A percentile compares a stretch with the other conserved stretches of the same genome.
These are phyloP conservation scores for Alternaria sp. DNA, from an alignment of 2,329 filamentous ascomycete genomes.

Conservation along the genomic window DNA sequence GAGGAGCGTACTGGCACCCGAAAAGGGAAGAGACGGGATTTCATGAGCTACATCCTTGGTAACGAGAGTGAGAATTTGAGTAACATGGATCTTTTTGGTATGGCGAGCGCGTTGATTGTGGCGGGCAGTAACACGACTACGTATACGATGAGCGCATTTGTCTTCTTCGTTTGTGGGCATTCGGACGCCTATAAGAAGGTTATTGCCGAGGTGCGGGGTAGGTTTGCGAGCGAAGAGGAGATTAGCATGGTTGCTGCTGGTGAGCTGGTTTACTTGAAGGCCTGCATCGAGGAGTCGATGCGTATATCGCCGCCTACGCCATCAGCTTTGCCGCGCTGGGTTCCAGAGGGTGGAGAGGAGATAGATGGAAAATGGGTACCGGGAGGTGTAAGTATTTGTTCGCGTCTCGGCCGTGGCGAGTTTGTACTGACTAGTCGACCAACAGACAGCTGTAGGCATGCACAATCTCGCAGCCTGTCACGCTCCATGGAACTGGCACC, in stretches of 20 bases:
- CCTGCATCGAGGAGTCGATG: slow-evolving; percentile 3
- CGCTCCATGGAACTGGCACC: slow-evolving; percentile 3
- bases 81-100: background rate
- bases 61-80: background rate
- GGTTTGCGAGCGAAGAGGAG: slow-evolving; percentile 1
- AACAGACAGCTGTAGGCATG: slow-evolving; percentile 1
- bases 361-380: slow-evolving; percentile 5
- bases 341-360: slow-evolving; percentile 3
- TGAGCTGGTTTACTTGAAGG: slow-evolving; percentile 1
- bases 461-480: slow-evolving; percentile 4
- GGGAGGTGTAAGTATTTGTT: background rate
- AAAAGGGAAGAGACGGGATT: background rate
- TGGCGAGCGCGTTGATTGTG: slow-evolving; percentile 7
- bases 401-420: background rate
- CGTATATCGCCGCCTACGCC: slow-evolving; percentile 3
- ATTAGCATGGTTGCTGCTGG: slow-evolving; percentile 4
- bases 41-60: slow-evolving; percentile 4
- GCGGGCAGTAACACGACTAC: slow-evolving; percentile 4
- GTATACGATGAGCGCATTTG: slow-evolving; percentile 2
- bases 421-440: background rate
- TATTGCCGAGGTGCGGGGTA: background rate
- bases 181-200: background rate
- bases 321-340: slow-evolving; percentile 4
- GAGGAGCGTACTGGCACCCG: background rate
- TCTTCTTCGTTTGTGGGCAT: slow-evolving; percentile 1